Evolutionary conservation across 1,284 basidiomycete species (phyloP), one percentile per base, ranked within the genome.

Genomic region (Xerocomus nothofagi): DNA sequence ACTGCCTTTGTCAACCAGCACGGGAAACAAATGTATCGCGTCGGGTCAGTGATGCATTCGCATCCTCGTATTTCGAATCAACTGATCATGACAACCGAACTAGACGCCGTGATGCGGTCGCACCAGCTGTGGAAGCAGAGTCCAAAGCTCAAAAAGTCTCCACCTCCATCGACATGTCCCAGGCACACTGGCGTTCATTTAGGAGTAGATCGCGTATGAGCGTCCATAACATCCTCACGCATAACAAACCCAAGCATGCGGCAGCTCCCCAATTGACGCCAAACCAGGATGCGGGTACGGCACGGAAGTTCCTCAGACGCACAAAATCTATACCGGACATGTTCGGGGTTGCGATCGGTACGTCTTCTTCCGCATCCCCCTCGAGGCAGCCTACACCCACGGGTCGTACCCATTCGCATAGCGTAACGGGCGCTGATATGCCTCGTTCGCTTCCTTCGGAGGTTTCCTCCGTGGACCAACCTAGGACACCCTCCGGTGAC

Each of bases 1-100:
- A 90, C 87, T 20, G 81, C 83, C 6, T 84, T 88, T 58, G 76
- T 86, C 47, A 90, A 87, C 61, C 86, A 88, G 61, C 83, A 88
- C 67, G 88, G 88, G 45, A 82, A 80, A 62, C 75, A 78, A 62
- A 81, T 86, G 76, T 89, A 76, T 68, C 82, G 88, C 38, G 77
- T 90, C 39, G 82, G 85, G 86, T 88, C 56, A 69, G 82, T 76
- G 5, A 18, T 37, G 1, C 23, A 18, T 23, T 18, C 8, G n/a
- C 18, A 24, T 39, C 4, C 17, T 27, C 18, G 14, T 31, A 6
- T 14, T 54, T 12, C 6, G 14, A 26, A 23, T 29, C 36, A 44
- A 45, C 34, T 60, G 32, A 56, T 49, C 10, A 36, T 32, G 9
- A 30, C 11, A 57, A 50, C 17, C 30, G 49, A 27, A 51, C 58